Conservation (phyloP, 257 asterid species). For the Euphrasia confusa region DNA sequence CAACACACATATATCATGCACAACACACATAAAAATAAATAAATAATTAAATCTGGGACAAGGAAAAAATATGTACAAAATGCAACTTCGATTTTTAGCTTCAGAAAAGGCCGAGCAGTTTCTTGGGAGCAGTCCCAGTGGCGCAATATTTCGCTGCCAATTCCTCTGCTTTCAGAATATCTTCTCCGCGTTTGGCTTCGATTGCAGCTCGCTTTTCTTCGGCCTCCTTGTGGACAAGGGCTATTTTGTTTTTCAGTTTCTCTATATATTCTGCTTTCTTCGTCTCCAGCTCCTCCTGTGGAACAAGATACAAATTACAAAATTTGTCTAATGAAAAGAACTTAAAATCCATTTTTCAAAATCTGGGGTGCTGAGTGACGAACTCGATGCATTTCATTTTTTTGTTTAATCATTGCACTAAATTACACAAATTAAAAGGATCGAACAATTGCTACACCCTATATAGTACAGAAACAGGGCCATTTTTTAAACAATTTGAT, state of each 20-base stretch:
- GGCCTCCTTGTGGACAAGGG: slow-evolving; percentile 64
- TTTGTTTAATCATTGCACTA: too few relatives aligned
- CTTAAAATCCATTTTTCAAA: too few relatives aligned
- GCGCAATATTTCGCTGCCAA: slow-evolving; percentile 75
- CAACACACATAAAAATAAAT: slow-evolving; percentile 20
- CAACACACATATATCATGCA: too few relatives aligned
- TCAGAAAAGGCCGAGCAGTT: slow-evolving; percentile 64
- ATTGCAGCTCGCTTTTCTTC: slow-evolving; percentile 71
- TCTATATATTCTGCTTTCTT: slow-evolving; percentile 68
- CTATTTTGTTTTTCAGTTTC: slow-evolving; percentile 72
- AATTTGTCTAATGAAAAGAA: background rate
- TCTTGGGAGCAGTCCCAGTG: slow-evolving; percentile 92
- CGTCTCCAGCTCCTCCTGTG: slow-evolving; percentile 72
- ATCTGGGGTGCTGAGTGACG: too few relatives aligned
- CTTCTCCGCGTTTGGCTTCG: slow-evolving; percentile 79
- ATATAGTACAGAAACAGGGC: background rate
- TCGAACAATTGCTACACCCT: too few relatives aligned
- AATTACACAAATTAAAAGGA: too few relatives aligned
- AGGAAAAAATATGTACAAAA: slow-evolving; percentile 31
- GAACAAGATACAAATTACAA: background rate
- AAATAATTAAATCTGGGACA: slow-evolving; percentile 11
- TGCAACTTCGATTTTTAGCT: slow-evolving; percentile 13
- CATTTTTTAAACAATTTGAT: background rate
- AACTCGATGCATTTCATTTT: too few relatives aligned
- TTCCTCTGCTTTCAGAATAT: slow-evolving; percentile 88